These are phyloP conservation scores for Clohesyomyces aquaticus DNA, from an alignment of 495 filamentous ascomycete genomes.

Conservation along the genomic window DNA sequence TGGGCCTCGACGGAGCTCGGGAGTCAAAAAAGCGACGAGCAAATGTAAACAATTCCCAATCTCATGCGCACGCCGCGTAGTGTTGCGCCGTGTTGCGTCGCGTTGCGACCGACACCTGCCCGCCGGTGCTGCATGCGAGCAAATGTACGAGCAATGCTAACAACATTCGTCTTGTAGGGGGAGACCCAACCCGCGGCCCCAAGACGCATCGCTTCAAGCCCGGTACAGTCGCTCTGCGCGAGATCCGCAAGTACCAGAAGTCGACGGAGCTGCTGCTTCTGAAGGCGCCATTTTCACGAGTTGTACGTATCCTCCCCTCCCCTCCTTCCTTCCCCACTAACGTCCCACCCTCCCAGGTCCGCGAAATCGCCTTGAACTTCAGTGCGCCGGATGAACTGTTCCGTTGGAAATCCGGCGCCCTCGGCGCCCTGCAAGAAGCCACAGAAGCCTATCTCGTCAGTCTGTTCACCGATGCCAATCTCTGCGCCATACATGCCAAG, in stretches of 20 bases:
- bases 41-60: too few relatives aligned
- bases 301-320: conserved; percentile 58
- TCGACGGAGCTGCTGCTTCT: conserved; percentile 77
- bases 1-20: conserved; percentile 10
- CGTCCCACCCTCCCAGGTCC: conserved; percentile 57
- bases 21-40: too few relatives aligned
- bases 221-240: conserved; percentile 80
- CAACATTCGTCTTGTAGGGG: conserved; percentile 55
- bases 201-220: conserved; percentile 75
- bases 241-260: conserved; percentile 84
- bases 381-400: conserved; percentile 61
- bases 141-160: conserved; percentile 6
- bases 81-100: too few relatives aligned
- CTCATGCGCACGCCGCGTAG: too few relatives aligned
- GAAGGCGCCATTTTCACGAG: conserved; percentile 83
- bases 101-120: too few relatives aligned
- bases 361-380: conserved; percentile 72
- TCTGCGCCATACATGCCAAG: conserved; percentile 95
- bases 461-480: conserved; percentile 92
- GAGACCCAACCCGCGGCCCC: conserved; percentile 60
- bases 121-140: conserved; percentile 4
- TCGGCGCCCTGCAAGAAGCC: conserved; percentile 87
- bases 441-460: conserved; percentile 92
- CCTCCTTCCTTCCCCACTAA: background rate
- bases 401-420: conserved; percentile 91